Base-by-base conservation (phyloP, 164 flowering plant species). In the Tetracentron sinense region DNA sequence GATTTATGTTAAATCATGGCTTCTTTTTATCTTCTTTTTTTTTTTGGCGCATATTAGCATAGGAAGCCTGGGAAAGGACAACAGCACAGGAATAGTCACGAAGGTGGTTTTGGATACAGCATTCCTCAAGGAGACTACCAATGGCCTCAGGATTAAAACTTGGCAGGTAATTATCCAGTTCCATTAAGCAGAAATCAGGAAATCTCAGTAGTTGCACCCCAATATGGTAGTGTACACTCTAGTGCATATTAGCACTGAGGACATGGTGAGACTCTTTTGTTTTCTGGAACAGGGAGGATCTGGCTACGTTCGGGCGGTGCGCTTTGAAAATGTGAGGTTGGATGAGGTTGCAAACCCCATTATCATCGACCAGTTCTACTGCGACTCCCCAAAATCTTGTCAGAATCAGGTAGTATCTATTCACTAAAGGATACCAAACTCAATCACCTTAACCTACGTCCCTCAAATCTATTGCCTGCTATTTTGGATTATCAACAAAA, bases 41-140 rank as follows among this genome's bases (percentile, higher is more conserved):
- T 60, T 28, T 7, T 22, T 52, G n/a, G 25, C 49, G 22, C 21
- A 30, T 50, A 28, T 31, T 69, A 95, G 99, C 82, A 89, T 95
- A 19, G 99, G 99, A 61, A 95, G 97, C 74, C 93, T 95, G 33
- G 99, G 99, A 62, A 82, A 92, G 83, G 83, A 87, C 79, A 92
- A 92, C 73, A 74, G 88, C 14, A 74, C 76, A 3, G 96, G 80
- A 49, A 72, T 83, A 14, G 99, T 95, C 16, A 64, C 89, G 2
- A 71, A 69, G 44, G 86, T 95, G 50, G 86, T 87, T 57, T 53
- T 95, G 68, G 88, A 87, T 65, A 81, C 79, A 30, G 99, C 97
- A 50, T 69, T 78, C 69, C 67, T 95, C 12, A 74, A 69, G 56
- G 83, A 71, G 22, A 79, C 99, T 3, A 82, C 88, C 17, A 95